These are phyloP conservation scores for Ceratobasidium sp. DNA, from an alignment of 1,284 basidiomycete species.

Conservation along the genomic window DNA sequence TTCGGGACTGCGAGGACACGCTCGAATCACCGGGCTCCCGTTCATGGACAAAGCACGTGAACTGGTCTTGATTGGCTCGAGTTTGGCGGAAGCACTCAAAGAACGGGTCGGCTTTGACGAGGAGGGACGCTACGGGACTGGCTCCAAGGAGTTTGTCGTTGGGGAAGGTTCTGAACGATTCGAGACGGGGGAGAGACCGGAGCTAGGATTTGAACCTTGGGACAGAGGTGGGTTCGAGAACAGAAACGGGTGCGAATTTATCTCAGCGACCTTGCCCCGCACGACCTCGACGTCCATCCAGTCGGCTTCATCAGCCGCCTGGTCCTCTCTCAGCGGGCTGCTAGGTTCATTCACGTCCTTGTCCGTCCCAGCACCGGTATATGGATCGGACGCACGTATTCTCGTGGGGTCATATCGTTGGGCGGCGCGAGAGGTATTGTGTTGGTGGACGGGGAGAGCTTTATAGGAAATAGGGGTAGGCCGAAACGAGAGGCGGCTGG, in stretches of 20 bases:
- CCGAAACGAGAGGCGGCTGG: neutral
- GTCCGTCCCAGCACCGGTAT: slow-evolving; percentile 27
- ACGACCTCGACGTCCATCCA: neutral
- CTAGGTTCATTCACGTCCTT: slow-evolving; percentile 14
- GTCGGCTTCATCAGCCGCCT: slow-evolving; percentile 25
- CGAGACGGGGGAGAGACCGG: neutral
- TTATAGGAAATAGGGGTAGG: too few relatives aligned
- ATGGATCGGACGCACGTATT: neutral
- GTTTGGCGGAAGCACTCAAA: neutral
- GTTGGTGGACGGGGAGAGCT: too few relatives aligned
- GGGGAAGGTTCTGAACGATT: neutral
- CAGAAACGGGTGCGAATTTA: neutral
- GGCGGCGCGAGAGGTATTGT: neutral
- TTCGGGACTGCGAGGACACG: slow-evolving; percentile 17
- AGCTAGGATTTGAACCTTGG: neutral
- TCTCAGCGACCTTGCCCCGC: neutral
- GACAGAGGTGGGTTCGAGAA: neutral
- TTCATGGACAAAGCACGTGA: slow-evolving; percentile 21
- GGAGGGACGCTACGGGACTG: neutral
- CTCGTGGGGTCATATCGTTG: neutral
- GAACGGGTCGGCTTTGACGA: neutral
- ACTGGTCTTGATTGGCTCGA: slow-evolving; percentile 12
- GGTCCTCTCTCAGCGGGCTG: slow-evolving; percentile 15
- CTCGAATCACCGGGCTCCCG: slow-evolving; percentile 22
- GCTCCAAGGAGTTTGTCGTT: neutral